Evolutionary conservation across 768 basidiomycete species (phyloP).

Genomic region (Boletellus emodensis): DNA sequence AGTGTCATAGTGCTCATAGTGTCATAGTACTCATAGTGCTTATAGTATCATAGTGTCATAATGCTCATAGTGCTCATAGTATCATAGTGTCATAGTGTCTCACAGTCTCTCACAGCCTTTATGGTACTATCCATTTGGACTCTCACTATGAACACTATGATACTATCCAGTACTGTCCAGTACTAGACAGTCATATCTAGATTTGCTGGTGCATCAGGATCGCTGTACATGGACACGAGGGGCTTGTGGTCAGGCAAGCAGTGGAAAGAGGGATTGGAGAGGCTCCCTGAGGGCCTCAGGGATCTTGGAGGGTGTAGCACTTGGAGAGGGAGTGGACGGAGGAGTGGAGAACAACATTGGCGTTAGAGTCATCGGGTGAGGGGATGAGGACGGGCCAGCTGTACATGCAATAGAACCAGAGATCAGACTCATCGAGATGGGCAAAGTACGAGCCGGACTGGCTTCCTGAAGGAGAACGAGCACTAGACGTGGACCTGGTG

Average conservation of each 20-base stretch:
- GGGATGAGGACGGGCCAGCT: slow-evolving; percentile 33
- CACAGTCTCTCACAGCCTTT: too few species aligned
- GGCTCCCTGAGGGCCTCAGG: too few species aligned
- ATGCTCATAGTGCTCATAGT: too few species aligned
- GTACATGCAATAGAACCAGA: slow-evolving; percentile 31
- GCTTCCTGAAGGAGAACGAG: slow-evolving; percentile 31
- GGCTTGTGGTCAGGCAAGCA: neutral
- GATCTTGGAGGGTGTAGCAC: slow-evolving; percentile 24
- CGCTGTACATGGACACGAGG: slow-evolving; percentile 1
- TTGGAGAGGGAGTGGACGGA: slow-evolving; percentile 16
- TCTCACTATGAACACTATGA: too few species aligned
- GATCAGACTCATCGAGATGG: slow-evolving; percentile 29
- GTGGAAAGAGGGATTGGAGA: neutral
- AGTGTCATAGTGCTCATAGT: too few species aligned
- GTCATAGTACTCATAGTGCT: too few species aligned
- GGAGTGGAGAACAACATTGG: slow-evolving; percentile 13
- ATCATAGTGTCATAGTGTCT: too few species aligned
- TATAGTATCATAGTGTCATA: too few species aligned
- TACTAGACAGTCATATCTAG: too few species aligned
- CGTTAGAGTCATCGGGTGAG: slow-evolving; percentile 17
- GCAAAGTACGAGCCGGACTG: slow-evolving; percentile 31
- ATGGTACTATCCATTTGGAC: too few species aligned
- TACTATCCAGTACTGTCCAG: too few species aligned
- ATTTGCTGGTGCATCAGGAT: too few species aligned
- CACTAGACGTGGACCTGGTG: slow-evolving; percentile 30